phyloP scores from a whole-genome alignment of 306 rosid species.

The Urtica urens region DNA sequence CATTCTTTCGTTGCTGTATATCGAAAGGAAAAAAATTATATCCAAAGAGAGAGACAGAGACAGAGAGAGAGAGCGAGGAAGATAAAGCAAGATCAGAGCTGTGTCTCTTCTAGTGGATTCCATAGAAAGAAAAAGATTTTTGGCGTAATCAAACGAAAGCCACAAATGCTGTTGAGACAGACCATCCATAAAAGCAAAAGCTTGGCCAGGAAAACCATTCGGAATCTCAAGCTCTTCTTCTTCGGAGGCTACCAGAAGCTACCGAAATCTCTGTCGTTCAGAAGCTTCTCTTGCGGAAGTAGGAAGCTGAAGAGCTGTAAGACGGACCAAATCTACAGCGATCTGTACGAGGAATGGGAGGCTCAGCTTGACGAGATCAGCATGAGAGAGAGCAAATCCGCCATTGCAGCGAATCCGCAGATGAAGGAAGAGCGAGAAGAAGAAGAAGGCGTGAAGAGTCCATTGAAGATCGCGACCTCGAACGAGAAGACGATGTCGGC shows the following conservation, averaged over 20 bases:
- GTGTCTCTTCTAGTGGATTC: constrained; percentile 23
- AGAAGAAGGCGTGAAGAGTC: constrained; percentile 20
- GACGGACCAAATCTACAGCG: constrained; percentile 41
- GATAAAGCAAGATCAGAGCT: constrained; percentile 8
- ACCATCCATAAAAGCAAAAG: constrained; percentile 39
- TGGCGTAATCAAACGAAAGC: constrained; percentile 17
- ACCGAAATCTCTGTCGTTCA: constrained; percentile 50
- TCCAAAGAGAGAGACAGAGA: constrained; percentile 18
- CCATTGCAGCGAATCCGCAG: constrained; percentile 21
- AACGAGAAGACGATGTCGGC: constrained; percentile 21
- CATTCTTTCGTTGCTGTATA: constrained; percentile 17
- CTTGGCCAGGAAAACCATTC: constrained; percentile 36
- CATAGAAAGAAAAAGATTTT: constrained; percentile 20
- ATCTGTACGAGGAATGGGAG: constrained; percentile 62
- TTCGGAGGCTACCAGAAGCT: constrained; percentile 48
- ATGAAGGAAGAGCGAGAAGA: constrained; percentile 26
- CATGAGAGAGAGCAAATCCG: constrained; percentile 17
- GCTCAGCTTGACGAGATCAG: constrained; percentile 31
- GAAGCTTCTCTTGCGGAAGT: constrained; percentile 33
- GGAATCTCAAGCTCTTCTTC: constrained; percentile 40
- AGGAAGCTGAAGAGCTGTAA: constrained; percentile 28
- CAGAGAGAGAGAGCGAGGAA: constrained; percentile 16
- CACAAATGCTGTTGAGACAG: constrained; percentile 58
- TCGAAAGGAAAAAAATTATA: constrained; percentile 23
- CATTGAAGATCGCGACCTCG: constrained; percentile 19